Conservation (phyloP, 345 rosid species). For the Salix purpurea region DNA sequence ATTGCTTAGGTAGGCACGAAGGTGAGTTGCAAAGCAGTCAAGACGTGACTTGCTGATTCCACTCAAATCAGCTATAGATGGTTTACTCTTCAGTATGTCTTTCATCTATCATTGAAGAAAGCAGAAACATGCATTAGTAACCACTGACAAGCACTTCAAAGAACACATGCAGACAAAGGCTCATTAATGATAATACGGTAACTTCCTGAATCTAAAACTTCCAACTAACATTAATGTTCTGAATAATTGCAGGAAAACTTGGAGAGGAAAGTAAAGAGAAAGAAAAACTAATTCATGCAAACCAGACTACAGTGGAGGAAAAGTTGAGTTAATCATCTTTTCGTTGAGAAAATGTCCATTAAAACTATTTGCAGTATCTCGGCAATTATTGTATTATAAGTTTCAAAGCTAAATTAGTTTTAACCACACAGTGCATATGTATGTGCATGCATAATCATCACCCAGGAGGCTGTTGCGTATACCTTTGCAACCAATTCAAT, state of each 20-base stretch:
- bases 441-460: neutral
- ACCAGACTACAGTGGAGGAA: neutral
- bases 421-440: neutral
- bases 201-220: neutral
- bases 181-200: neutral
- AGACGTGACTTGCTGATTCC: slow-evolving; percentile 88
- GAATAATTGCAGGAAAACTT: neutral
- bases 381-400: neutral
- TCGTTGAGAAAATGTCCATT: neutral
- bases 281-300: neutral
- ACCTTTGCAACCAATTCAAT: slow-evolving; percentile 85
- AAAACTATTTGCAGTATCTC: neutral
- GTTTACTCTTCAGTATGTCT: slow-evolving; percentile 75
- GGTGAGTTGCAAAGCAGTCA: slow-evolving; percentile 77
- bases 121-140: slow-evolving; percentile 2
- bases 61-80: slow-evolving; percentile 81
- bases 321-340: neutral
- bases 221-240: neutral
- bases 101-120: slow-evolving; percentile 49
- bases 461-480: slow-evolving; percentile 8
- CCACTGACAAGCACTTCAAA: neutral
- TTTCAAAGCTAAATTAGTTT: neutral
- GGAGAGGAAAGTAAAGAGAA: neutral
- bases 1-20: slow-evolving; percentile 64
- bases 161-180: neutral